These are phyloP conservation scores for Elymus sibiricus DNA, from an alignment of 176 grass and related monocot genomes.

Conservation along the genomic window DNA sequence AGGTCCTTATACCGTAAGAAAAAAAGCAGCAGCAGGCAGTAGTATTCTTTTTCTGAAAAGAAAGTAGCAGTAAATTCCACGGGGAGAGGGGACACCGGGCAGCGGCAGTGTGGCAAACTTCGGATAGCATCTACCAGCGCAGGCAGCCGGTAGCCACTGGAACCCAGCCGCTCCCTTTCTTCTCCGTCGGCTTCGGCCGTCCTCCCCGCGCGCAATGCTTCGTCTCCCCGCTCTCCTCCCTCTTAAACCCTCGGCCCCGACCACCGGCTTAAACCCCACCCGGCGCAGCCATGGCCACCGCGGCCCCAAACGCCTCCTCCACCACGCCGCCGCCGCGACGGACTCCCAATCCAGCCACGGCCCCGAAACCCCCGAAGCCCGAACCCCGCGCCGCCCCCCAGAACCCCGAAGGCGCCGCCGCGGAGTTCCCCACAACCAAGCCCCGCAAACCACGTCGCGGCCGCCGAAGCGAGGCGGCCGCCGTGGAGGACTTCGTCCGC, in stretches of 20 bases:
- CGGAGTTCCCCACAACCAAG: conserved; percentile 32
- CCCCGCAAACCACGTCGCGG: conserved; percentile 55
- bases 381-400: background rate
- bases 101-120: too few relatives aligned
- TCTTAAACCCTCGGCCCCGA: conserved; percentile 34
- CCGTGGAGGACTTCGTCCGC: conserved; percentile 77
- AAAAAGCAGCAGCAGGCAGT: too few relatives aligned
- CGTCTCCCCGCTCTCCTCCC: conserved; percentile 34
- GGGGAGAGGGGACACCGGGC: too few relatives aligned
- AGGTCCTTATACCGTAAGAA: too few relatives aligned
- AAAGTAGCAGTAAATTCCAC: too few relatives aligned
- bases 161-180: conserved; percentile 1
- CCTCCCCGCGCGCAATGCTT: conserved; percentile 29
- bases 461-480: conserved; percentile 47
- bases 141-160: background rate
- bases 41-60: too few relatives aligned
- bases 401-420: background rate
- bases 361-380: background rate
- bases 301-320: conserved; percentile 11
- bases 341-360: conserved; percentile 23
- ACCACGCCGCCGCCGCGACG: conserved; percentile 9
- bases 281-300: conserved; percentile 1
- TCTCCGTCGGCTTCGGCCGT: background rate
- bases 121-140: conserved; percentile 24
- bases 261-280: background rate